Evolutionary conservation across 2,329 filamentous ascomycete genomes (phyloP).

Genomic region (Coniella vitis): DNA sequence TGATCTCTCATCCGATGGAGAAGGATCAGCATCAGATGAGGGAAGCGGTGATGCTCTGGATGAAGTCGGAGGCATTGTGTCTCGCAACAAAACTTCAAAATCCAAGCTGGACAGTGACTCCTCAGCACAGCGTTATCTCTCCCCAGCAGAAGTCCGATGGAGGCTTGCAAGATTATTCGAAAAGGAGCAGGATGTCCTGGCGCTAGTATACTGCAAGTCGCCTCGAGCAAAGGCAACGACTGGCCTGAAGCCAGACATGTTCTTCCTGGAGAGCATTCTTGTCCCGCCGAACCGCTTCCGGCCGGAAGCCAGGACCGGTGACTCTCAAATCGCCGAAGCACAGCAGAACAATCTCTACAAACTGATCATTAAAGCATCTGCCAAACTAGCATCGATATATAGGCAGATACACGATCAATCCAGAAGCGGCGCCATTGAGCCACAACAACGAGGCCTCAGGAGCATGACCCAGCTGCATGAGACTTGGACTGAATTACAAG

Average conservation of each 20-base stretch:
- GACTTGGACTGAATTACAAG: constrained; percentile 77
- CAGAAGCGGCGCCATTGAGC: constrained; percentile 26
- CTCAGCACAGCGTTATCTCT: constrained; percentile 66
- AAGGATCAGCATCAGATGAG: constrained; percentile 27
- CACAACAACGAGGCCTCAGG: constrained; percentile 1
- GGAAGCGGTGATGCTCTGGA: constrained; percentile 40
- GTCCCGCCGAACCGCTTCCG: constrained; percentile 91
- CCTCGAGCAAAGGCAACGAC: constrained; percentile 50
- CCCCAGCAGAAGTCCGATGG: constrained; percentile 74
- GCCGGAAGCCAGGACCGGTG: constrained; percentile 76
- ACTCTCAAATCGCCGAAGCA: constrained; percentile 76
- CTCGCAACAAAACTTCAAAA: constrained; percentile 42
- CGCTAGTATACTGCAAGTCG: constrained; percentile 77
- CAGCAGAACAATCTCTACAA: constrained; percentile 87
- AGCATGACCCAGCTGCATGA: constrained; percentile 59
- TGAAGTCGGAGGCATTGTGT: constrained; percentile 51
- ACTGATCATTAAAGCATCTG: constrained; percentile 69
- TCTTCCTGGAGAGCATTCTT: constrained; percentile 80
- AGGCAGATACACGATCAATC: constrained; percentile 15
- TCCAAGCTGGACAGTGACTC: constrained; percentile 27
- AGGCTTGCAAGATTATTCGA: constrained; percentile 74
- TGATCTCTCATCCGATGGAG: constrained; percentile 49
- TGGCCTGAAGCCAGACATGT: constrained; percentile 74
- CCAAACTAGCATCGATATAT: constrained; percentile 64
- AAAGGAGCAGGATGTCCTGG: constrained; percentile 76